Percentiles rank a stretch among this genome's conserved stretches.
phyloP scores from a whole-genome alignment of 163 green algal species.

The Coccomyxa subellipsoidea region DNA sequence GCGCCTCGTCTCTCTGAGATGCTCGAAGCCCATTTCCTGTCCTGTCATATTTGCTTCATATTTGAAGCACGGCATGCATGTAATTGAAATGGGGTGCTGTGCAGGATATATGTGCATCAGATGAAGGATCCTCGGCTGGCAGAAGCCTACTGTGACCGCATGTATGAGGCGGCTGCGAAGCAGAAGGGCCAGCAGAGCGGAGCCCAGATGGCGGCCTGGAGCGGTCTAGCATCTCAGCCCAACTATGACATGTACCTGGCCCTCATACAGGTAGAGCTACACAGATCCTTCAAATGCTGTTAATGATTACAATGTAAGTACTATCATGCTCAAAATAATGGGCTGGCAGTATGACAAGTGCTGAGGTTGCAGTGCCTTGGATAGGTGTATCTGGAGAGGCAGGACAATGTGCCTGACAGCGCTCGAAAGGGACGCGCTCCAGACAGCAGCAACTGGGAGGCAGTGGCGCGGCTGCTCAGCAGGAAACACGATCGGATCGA shows the following conservation, averaged over 20 bases:
- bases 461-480: constrained; percentile 58
- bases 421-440: neutral
- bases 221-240: neutral
- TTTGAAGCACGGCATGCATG: neutral
- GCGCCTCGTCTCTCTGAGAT: neutral
- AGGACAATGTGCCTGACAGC: neutral
- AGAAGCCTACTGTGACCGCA: constrained; percentile 75
- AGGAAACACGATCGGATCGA: constrained; percentile 62
- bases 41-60: neutral
- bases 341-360: no score
- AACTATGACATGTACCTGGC: constrained; percentile 45
- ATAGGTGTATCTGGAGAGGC: constrained; percentile 36
- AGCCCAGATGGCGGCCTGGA: constrained; percentile 12
- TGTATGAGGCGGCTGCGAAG: constrained; percentile 31
- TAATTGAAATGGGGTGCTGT: neutral
- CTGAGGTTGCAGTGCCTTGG: neutral
- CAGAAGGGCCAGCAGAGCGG: neutral
- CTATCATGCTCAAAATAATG: no score
- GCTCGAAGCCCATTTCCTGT: neutral
- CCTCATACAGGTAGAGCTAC: constrained; percentile 23
- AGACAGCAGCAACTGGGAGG: constrained; percentile 41
- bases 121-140: constrained; percentile 46
- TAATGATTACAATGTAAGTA: no score
- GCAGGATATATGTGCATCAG: constrained; percentile 60
- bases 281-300: no score